phyloP scores from a whole-genome alignment of 371 early-diverging fungal genomes.

The Dichotomocladium elegans region DNA sequence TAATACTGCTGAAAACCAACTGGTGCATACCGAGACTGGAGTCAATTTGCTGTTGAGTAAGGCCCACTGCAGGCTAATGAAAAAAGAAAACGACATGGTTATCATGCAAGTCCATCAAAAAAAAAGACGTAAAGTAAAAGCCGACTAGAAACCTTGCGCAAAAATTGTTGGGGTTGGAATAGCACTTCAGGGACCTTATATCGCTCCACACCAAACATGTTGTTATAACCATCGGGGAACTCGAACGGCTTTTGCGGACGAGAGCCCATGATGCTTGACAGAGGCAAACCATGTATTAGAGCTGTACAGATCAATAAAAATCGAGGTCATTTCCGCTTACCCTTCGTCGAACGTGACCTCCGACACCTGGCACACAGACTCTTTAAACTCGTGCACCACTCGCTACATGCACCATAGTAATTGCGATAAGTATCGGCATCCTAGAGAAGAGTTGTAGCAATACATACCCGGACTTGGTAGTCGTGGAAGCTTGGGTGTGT shows the following conservation, averaged over 20 bases:
- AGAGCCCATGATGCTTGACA: slow-evolving; percentile 41
- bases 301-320: background rate
- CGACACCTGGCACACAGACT: slow-evolving; percentile 85
- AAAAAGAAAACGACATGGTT: too few relatives aligned
- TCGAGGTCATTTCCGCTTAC: too few relatives aligned
- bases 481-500: slow-evolving; percentile 68
- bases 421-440: background rate
- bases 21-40: slow-evolving; percentile 57
- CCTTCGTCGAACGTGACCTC: slow-evolving; percentile 67
- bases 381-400: slow-evolving; percentile 88
- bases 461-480: slow-evolving; percentile 57
- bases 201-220: slow-evolving; percentile 75
- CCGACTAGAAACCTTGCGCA: slow-evolving; percentile 11
- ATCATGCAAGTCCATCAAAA: background rate
- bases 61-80: background rate
- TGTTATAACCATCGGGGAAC: slow-evolving; percentile 93
- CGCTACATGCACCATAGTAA: slow-evolving; percentile 36
- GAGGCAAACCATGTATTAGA: too few relatives aligned
- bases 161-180: slow-evolving; percentile 69
- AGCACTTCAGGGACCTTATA: slow-evolving; percentile 81
- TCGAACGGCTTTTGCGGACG: slow-evolving; percentile 84
- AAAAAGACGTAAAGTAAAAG: background rate
- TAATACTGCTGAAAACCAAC: slow-evolving; percentile 68
- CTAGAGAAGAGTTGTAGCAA: background rate
- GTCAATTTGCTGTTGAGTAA: slow-evolving; percentile 34